phyloP scores from a whole-genome alignment of 805 yeast genomes.

The Deakozyma indianensis region DNA sequence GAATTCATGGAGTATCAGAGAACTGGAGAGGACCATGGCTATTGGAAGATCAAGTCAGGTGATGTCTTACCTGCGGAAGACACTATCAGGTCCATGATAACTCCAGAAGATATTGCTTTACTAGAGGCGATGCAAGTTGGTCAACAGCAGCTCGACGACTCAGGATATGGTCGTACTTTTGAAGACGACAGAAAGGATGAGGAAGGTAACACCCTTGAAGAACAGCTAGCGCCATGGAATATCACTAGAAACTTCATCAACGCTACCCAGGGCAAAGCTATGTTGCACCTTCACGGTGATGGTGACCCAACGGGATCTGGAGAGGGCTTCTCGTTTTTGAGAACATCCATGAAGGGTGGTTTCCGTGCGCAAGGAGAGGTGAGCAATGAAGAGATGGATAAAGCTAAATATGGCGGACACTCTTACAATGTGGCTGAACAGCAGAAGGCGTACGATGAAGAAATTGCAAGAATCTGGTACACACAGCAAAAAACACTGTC shows the following conservation, averaged over 20 bases:
- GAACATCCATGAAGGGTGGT: slow-evolving; percentile 93
- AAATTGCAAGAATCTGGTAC: slow-evolving; percentile 80
- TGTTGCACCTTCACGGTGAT: slow-evolving; percentile 86
- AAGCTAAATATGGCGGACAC: slow-evolving; percentile 42
- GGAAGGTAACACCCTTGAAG: slow-evolving; percentile 47
- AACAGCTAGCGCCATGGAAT: slow-evolving; percentile 89
- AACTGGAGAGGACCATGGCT: slow-evolving; percentile 86
- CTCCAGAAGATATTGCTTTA: slow-evolving; percentile 82
- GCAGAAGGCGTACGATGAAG: slow-evolving; percentile 85
- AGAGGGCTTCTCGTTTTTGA: slow-evolving; percentile 72
- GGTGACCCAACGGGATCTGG: slow-evolving; percentile 93
- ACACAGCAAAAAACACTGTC: slow-evolving; percentile 55
- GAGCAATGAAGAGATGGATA: slow-evolving; percentile 25
- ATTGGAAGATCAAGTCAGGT: slow-evolving; percentile 70
- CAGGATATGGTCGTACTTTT: slow-evolving; percentile 36
- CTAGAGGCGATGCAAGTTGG: slow-evolving; percentile 89
- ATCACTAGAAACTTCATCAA: slow-evolving; percentile 79
- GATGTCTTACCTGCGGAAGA: slow-evolving; percentile 63
- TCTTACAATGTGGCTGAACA: slow-evolving; percentile 72
- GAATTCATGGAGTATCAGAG: slow-evolving; percentile 97
- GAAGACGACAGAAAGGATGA: slow-evolving; percentile 28
- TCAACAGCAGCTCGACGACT: slow-evolving; percentile 76
- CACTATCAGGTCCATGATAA: slow-evolving; percentile 63
- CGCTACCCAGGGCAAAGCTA: slow-evolving; percentile 93
- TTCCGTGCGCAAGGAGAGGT: slow-evolving; percentile 35